Evolutionary conservation across 257 asterid genomes (phyloP).

Genomic region (Jacaranda copaia): DNA sequence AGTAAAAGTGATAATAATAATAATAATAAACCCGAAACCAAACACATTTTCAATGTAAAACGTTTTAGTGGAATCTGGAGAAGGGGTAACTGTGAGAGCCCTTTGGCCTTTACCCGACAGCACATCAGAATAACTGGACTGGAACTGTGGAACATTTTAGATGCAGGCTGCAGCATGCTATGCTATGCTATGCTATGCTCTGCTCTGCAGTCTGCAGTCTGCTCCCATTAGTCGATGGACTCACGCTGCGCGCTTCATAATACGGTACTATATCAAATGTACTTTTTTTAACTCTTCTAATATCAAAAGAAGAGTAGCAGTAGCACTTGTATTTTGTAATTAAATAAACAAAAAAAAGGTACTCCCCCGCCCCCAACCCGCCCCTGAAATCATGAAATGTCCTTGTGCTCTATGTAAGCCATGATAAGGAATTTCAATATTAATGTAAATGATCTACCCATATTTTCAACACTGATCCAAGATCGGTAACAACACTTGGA

Average conservation of each 20-base stretch:
- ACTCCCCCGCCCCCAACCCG: neutral
- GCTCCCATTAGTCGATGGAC: neutral
- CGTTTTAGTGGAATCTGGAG: neutral
- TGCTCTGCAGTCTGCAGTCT: no score
- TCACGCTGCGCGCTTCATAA: constrained; percentile 8
- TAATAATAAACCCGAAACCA: neutral
- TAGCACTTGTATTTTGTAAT: neutral
- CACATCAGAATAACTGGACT: constrained; percentile 23
- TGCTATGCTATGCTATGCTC: no score
- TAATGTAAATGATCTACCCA: no score
- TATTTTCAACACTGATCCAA: no score
- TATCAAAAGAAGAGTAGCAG: neutral
- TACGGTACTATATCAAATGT: neutral
- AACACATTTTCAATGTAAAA: neutral
- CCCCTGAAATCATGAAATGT: no score
- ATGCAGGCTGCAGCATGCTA: no score
- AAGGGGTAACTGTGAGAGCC: neutral
- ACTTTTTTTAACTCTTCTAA: neutral
- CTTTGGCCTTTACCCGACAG: constrained; percentile 29
- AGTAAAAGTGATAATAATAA: no score
- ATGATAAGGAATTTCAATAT: neutral
- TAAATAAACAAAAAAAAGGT: no score
- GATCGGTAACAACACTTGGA: no score
- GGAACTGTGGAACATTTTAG: neutral
- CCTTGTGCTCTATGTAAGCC: neutral